These are phyloP conservation scores for Globisporangium okanoganense DNA, from an alignment of 352 stramenopile genomes.

Conservation along the genomic window DNA sequence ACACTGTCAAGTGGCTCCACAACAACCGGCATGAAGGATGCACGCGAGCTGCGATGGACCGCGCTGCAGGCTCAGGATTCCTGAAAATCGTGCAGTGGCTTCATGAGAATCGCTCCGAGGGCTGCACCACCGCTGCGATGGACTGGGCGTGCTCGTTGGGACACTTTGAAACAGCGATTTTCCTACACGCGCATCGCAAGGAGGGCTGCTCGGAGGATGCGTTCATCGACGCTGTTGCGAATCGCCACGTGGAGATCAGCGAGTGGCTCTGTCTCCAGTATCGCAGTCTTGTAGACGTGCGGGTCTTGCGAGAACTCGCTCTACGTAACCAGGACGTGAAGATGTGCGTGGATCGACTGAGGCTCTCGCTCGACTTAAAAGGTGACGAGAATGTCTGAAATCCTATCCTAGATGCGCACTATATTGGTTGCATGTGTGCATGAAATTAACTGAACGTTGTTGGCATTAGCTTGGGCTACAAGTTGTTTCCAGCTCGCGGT, in stretches of 20 bases:
- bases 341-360: background rate
- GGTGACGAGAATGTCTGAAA: no score
- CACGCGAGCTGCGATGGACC: background rate
- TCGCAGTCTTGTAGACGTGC: background rate
- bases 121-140: background rate
- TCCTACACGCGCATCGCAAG: background rate
- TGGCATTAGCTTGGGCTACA: no score
- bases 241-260: background rate
- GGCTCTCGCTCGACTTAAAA: no score
- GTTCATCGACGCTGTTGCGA: background rate
- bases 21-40: background rate
- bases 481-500: no score
- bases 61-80: background rate
- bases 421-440: no score
- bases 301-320: background rate
- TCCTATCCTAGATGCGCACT: no score
- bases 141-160: background rate
- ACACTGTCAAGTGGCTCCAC: slow-evolving; percentile 4
- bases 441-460: no score
- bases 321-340: background rate
- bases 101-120: background rate
- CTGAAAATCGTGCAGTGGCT: background rate
- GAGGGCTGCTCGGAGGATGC: background rate
- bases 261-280: background rate
- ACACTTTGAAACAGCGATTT: background rate